phyloP scores from a whole-genome alignment of 164 flowering plant species.

The Tetracentron sinense region DNA sequence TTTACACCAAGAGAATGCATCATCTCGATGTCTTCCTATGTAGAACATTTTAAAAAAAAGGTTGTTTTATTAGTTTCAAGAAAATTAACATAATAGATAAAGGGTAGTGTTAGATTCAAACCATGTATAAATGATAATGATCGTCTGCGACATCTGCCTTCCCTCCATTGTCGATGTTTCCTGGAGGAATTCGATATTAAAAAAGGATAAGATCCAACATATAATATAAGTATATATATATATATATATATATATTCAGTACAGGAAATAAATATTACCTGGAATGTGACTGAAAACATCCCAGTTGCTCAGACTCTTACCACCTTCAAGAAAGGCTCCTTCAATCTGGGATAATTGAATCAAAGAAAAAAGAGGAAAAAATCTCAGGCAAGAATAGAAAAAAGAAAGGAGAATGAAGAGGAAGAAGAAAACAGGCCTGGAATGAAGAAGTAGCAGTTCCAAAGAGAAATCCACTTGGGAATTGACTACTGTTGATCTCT shows the following conservation, averaged over 20 bases:
- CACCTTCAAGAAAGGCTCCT: slow-evolving; percentile 28
- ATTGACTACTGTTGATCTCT: slow-evolving; percentile 16
- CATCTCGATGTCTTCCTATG: slow-evolving; percentile 41
- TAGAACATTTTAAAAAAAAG: background rate
- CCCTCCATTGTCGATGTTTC: slow-evolving; percentile 20
- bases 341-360: slow-evolving; percentile 17
- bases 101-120: background rate
- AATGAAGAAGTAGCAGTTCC: slow-evolving; percentile 29
- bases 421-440: slow-evolving; percentile 17
- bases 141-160: slow-evolving; percentile 34
- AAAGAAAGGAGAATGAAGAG: background rate
- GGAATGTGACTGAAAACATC: slow-evolving; percentile 21
- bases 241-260: no score
- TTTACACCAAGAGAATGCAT: slow-evolving; percentile 34
- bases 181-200: slow-evolving; percentile 10
- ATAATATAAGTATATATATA: no score
- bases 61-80: background rate
- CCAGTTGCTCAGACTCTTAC: slow-evolving; percentile 30
- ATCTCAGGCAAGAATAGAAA: no score
- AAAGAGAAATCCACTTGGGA: slow-evolving; percentile 29
- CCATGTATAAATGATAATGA: slow-evolving; percentile 35
- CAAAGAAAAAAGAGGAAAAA: background rate
- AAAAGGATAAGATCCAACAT: no score
- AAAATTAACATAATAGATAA: background rate
- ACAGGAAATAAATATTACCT: slow-evolving; percentile 5